Evolutionary conservation across 2,329 filamentous ascomycete genomes (phyloP), one percentile per base, ranked within the genome.

Genomic region (Ceratocystis alfenasii): DNA sequence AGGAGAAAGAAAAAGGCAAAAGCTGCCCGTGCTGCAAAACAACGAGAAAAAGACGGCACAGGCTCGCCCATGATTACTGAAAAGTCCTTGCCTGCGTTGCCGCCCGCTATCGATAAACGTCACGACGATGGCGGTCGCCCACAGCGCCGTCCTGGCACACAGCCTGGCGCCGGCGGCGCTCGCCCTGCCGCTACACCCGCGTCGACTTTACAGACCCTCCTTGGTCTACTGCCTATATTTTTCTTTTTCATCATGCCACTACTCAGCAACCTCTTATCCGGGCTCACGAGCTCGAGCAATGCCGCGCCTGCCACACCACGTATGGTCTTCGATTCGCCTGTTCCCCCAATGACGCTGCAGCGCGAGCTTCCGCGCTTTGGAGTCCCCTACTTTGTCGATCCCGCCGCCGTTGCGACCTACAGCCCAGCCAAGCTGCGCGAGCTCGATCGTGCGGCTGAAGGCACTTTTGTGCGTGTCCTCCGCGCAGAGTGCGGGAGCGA

Each of bases 221-320:
- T 89, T 65, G 88, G 90, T 67, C 81, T 99, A 17, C 81, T 99
- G 5, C 93, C 94, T 17, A 86, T 99, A 63, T 80, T 99, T 65
- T 79, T 99, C 69, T 85, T 99, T 71, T 95, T 99, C 74, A 78
- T 97, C 66, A 84, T 93, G 69, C 89, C 91, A 0, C 81, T 95
- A 30, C 78, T 97, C 66, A 90, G 89, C 22, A 93, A 88, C 1
- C 76, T 96, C 30, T 90, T 96, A 74, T 82, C 84, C 61, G 79
- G 82, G 65, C 73, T 74, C n/a, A 74, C 76, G 22, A 76, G 80
- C 22, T 10, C 22, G 17, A 75, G 79, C 30, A 75, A 81, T 33
- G 75, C 82, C 7, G 12, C 63, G 25, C 63, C 62, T 3, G 71
- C 70, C 7, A 75, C 86, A 12, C 93, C 93, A 2, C 78, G 79